Evolutionary conservation across 73 alveolate species (phyloP).

Genomic region (Paramecium octaurelia): DNA sequence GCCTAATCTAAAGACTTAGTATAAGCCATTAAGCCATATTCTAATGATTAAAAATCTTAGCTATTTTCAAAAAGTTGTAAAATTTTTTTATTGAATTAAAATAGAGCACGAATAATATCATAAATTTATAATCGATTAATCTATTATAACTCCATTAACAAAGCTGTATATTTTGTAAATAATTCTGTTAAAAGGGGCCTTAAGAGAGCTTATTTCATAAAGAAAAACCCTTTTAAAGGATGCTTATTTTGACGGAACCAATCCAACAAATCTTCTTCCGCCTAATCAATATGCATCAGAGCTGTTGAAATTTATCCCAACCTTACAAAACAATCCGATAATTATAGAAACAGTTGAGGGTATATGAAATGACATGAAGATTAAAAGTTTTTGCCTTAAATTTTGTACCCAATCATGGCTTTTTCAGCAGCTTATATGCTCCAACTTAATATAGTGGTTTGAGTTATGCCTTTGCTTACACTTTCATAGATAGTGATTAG

Average conservation of each 20-base stretch:
- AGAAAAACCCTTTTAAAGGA: background rate
- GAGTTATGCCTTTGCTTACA: background rate
- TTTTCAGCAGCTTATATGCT: background rate
- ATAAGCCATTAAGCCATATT: background rate
- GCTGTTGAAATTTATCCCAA: background rate
- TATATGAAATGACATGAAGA: background rate
- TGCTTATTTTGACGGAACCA: background rate
- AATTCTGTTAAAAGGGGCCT: background rate
- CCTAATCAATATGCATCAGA: background rate
- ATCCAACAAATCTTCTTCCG: background rate
- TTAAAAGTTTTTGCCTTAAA: background rate
- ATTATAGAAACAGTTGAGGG: background rate
- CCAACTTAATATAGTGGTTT: background rate
- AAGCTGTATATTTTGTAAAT: background rate
- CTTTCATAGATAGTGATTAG: background rate
- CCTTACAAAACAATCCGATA: background rate
- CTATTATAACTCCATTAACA: background rate
- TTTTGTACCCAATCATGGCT: background rate
- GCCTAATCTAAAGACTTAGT: background rate
- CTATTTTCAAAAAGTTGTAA: background rate
- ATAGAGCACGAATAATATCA: background rate
- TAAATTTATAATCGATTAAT: background rate
- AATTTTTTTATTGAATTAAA: background rate
- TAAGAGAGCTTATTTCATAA: background rate
- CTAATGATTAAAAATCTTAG: background rate